Evolutionary conservation across 495 filamentous ascomycete species (phyloP), one percentile per base, ranked within the genome.

Genomic region (Lasiosphaeria hispida): DNA sequence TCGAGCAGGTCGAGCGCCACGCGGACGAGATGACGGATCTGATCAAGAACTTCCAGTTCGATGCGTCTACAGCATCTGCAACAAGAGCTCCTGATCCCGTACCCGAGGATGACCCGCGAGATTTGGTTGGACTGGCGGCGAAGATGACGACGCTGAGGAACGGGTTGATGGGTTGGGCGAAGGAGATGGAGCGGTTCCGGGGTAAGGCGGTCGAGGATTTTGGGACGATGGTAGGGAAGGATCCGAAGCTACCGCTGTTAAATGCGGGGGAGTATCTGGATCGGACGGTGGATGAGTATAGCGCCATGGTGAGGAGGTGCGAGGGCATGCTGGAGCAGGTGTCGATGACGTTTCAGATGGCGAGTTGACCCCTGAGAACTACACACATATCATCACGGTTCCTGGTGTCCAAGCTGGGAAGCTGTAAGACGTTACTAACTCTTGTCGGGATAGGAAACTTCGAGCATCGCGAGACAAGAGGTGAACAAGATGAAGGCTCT

Each of bases 401-500:
- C n/a, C n/a, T n/a, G n/a, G n/a, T n/a, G n/a, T n/a, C n/a, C n/a
- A n/a, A n/a, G n/a, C n/a, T n/a, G n/a, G n/a, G n/a, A n/a, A n/a
- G n/a, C n/a, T n/a, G n/a, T n/a, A n/a, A n/a, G n/a, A n/a, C n/a
- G n/a, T n/a, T 17, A 11, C n/a, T 51, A 34, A 37, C 11, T 23
- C 3, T 11, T 10, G 0, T 10, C 14, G 1, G 14, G 40, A 55
- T 44, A 58, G 55, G 55, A 58, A 52, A 58, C 55, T 5, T 51
- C 55, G 15, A 47, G 55, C 15, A 58, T 47, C 30, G 55, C 55
- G 1, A 13, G 48, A 8, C 41, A 52, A 17, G 55, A 58, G 40
- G 48, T 38, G 17, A 47, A 58, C 47, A 58, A 58, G 48, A 52
- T 58, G 47, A 58, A 58, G 55, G 42, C 48, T 8, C 10, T 58